Evolutionary conservation across 2,329 filamentous ascomycete species (phyloP).

Genomic region (Orbilia oligospora): DNA sequence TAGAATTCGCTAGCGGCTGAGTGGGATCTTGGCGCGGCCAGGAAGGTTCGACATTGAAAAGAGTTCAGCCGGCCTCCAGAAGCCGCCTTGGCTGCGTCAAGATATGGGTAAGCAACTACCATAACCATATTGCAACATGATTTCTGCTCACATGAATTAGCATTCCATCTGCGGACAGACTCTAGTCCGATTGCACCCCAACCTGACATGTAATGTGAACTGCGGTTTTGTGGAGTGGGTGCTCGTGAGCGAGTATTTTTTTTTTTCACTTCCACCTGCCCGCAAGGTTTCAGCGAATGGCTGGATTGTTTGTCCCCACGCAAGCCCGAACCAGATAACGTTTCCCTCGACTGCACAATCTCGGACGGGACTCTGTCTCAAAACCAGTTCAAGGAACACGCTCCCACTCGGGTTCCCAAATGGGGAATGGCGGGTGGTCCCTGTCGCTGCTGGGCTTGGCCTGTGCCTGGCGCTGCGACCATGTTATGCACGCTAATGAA

Average conservation of each 20-base stretch:
- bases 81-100: constrained; percentile 53
- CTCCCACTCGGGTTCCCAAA: constrained; percentile 7
- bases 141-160: constrained; percentile 23
- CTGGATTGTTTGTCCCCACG: constrained; percentile 32
- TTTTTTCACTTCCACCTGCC: constrained; percentile 34
- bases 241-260: constrained; percentile 22
- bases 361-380: constrained; percentile 38
- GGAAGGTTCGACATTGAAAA: constrained; percentile 30
- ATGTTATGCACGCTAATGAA: constrained; percentile 43
- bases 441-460: constrained; percentile 40
- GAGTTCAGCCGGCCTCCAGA: constrained; percentile 32
- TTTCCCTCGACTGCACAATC: constrained; percentile 40
- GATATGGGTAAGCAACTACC: constrained; percentile 17
- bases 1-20: constrained; percentile 33
- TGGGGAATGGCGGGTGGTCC: constrained; percentile 26
- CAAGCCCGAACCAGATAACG: constrained; percentile 36
- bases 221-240: constrained; percentile 13
- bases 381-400: constrained; percentile 16
- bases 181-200: constrained; percentile 8
- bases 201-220: constrained; percentile 8
- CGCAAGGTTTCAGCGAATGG: constrained; percentile 35
- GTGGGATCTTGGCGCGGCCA: constrained; percentile 36
- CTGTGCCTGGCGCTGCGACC: constrained; percentile 32
- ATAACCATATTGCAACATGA: constrained; percentile 16
- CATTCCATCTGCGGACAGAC: constrained; percentile 10